Conservation (phyloP, 2,329 filamentous ascomycete genomes). For the Pezicula carpinea region DNA sequence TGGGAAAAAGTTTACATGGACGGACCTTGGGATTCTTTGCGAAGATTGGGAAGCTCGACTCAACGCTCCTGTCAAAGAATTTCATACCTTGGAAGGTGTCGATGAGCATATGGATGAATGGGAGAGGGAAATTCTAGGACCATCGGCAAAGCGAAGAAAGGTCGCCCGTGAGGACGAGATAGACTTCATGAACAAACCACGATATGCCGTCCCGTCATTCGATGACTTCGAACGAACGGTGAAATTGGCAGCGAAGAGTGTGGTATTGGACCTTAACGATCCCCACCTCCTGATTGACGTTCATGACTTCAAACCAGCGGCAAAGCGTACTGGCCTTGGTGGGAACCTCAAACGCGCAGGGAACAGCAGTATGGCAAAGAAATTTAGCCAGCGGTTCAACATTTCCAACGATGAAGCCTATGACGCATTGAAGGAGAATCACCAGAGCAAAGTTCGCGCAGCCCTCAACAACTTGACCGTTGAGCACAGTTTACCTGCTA, state of each 20-base stretch:
- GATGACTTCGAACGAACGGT: slow-evolving; percentile 77
- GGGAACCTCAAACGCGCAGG: slow-evolving; percentile 62
- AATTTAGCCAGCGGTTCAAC: slow-evolving; percentile 81
- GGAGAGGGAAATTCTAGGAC: slow-evolving; percentile 51
- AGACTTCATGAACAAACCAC: slow-evolving; percentile 50
- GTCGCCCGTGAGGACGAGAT: slow-evolving; percentile 47
- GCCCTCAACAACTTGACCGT: slow-evolving; percentile 88
- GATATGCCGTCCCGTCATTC: slow-evolving; percentile 64
- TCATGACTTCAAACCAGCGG: slow-evolving; percentile 56
- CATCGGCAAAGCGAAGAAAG: slow-evolving; percentile 63
- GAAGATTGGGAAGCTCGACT: slow-evolving; percentile 76
- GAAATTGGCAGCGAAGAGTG: slow-evolving; percentile 67
- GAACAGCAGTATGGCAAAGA: slow-evolving; percentile 64
- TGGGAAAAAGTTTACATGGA: slow-evolving; percentile 64
- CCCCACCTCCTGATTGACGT: slow-evolving; percentile 81
- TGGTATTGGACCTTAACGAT: slow-evolving; percentile 83
- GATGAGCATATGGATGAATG: slow-evolving; percentile 54
- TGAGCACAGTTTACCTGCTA: slow-evolving; percentile 88
- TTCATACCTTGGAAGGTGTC: slow-evolving; percentile 25
- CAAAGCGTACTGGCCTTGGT: slow-evolving; percentile 45
- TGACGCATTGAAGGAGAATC: slow-evolving; percentile 92
- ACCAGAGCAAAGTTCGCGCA: slow-evolving; percentile 91
- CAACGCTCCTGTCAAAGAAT: slow-evolving; percentile 27
- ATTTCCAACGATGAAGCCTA: slow-evolving; percentile 96
- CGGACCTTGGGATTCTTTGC: slow-evolving; percentile 80